phyloP scores from a whole-genome alignment of 352 stramenopile species.

The Blastocystis sp. region DNA sequence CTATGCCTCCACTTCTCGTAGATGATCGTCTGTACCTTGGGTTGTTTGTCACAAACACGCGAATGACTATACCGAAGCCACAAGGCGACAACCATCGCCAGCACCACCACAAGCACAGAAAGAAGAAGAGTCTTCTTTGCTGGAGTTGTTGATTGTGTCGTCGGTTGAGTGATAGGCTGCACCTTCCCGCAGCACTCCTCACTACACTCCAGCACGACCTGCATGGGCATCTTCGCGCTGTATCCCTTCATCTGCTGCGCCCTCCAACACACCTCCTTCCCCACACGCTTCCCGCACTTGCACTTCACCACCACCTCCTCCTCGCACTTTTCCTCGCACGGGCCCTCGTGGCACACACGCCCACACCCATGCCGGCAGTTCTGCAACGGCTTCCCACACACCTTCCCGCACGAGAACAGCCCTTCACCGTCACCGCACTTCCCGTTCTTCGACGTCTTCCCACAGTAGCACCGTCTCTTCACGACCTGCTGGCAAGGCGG shows the following conservation, averaged over 20 bases:
- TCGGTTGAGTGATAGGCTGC: no score
- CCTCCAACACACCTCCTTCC: slow-evolving; percentile 21
- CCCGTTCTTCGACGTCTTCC: slow-evolving; percentile 27
- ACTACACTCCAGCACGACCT: slow-evolving; percentile 17
- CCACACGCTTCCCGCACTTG: not conserved
- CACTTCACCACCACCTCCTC: slow-evolving; percentile 9
- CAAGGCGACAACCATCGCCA: not conserved
- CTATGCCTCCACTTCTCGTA: slow-evolving; percentile 39
- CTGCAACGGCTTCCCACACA: slow-evolving; percentile 33
- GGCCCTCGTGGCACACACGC: slow-evolving; percentile 16
- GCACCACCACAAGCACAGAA: not conserved
- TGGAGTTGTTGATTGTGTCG: no score
- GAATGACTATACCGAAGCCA: not conserved
- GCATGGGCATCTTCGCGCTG: not conserved
- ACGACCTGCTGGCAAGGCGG: slow-evolving; percentile 40
- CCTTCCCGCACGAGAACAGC: slow-evolving; percentile 43
- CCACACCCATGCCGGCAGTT: slow-evolving; percentile 22
- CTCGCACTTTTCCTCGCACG: slow-evolving; percentile 17
- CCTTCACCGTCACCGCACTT: slow-evolving; percentile 26
- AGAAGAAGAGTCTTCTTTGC: not conserved
- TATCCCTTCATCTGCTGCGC: slow-evolving; percentile 41
- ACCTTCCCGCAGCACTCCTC: not conserved
- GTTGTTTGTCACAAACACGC: slow-evolving; percentile 37
- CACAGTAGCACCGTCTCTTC: slow-evolving; percentile 50
- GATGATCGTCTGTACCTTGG: slow-evolving; percentile 22